Evolutionary conservation across 2,329 filamentous ascomycete genomes (phyloP).

Genomic region (Penicillium glabrum): DNA sequence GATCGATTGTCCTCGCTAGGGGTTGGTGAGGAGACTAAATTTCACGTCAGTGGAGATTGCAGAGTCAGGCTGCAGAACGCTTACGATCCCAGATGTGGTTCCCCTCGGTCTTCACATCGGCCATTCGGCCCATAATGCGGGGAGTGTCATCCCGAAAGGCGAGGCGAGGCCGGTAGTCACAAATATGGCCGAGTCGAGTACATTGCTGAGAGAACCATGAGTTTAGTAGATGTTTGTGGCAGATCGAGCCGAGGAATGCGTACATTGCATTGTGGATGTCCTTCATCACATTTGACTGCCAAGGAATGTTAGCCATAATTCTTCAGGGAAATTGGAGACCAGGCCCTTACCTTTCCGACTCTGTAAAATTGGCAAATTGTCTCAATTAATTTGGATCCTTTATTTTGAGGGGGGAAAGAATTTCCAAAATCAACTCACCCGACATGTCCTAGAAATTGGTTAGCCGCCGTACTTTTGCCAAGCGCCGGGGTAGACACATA

Average conservation of each 20-base stretch:
- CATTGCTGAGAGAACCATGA: constrained; percentile 46
- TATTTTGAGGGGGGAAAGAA: background rate
- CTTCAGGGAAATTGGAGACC: background rate
- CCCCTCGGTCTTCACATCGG: constrained; percentile 51
- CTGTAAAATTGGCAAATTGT: constrained; percentile 21
- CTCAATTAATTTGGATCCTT: constrained; percentile 8
- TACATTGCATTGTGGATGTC: constrained; percentile 55
- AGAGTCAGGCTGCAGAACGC: constrained; percentile 16
- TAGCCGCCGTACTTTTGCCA: constrained; percentile 11
- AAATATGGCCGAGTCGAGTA: constrained; percentile 54
- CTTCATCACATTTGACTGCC: constrained; percentile 58
- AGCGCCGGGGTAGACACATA: constrained; percentile 27
- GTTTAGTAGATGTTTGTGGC: background rate
- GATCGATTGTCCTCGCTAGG: constrained; percentile 26
- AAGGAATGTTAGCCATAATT: constrained; percentile 16
- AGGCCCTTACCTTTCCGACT: constrained; percentile 40
- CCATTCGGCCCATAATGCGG: constrained; percentile 52
- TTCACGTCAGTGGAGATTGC: constrained; percentile 3
- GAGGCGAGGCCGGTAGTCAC: constrained; percentile 59
- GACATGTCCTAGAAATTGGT: constrained; percentile 40
- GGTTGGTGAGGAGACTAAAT: constrained; percentile 30
- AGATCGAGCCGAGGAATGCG: constrained; percentile 20
- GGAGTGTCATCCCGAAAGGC: constrained; percentile 56
- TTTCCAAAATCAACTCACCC: constrained; percentile 31
- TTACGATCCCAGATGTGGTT: constrained; percentile 59